phyloP scores from a whole-genome alignment of 805 yeast species.

The Candida berthetii region DNA sequence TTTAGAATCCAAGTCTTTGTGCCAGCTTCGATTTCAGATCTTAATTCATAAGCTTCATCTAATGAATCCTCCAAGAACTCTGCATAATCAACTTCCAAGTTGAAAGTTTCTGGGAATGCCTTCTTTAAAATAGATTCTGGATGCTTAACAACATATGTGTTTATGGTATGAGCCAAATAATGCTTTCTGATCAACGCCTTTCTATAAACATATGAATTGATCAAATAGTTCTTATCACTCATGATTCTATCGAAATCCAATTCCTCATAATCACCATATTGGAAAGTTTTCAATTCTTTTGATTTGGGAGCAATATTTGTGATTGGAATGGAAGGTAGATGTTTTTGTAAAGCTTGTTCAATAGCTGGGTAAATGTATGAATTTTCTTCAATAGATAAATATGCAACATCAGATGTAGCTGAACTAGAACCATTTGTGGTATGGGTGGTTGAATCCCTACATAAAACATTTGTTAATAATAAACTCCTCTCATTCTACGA shows the following conservation, averaged over 20 bases:
- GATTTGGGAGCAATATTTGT: slow-evolving; percentile 5
- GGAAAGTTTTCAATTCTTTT: slow-evolving; percentile 40
- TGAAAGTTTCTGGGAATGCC: slow-evolving; percentile 71
- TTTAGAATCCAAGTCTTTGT: slow-evolving; percentile 80
- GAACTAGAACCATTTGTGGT: background rate
- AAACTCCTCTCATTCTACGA: background rate
- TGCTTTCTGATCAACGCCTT: slow-evolving; percentile 91
- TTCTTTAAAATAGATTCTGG: slow-evolving; percentile 54
- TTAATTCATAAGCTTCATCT: slow-evolving; percentile 86
- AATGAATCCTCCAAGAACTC: slow-evolving; percentile 91
- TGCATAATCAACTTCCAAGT: slow-evolving; percentile 88
- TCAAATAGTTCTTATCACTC: slow-evolving; percentile 41
- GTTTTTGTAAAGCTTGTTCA: slow-evolving; percentile 19
- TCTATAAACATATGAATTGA: slow-evolving; percentile 81
- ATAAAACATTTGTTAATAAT: background rate
- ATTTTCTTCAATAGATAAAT: slow-evolving; percentile 25
- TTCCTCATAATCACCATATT: slow-evolving; percentile 88
- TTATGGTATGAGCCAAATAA: slow-evolving; percentile 80
- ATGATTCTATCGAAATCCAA: slow-evolving; percentile 65
- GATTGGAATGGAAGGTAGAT: slow-evolving; percentile 27
- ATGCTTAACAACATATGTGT: slow-evolving; percentile 64
- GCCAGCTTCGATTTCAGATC: slow-evolving; percentile 65
- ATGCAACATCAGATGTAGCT: slow-evolving; percentile 1
- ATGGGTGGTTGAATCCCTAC: background rate
- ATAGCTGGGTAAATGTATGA: slow-evolving; percentile 39